Evolutionary conservation across 768 basidiomycete species (phyloP), one percentile per base, ranked within the genome.

Genomic region (Suillus spraguei): DNA sequence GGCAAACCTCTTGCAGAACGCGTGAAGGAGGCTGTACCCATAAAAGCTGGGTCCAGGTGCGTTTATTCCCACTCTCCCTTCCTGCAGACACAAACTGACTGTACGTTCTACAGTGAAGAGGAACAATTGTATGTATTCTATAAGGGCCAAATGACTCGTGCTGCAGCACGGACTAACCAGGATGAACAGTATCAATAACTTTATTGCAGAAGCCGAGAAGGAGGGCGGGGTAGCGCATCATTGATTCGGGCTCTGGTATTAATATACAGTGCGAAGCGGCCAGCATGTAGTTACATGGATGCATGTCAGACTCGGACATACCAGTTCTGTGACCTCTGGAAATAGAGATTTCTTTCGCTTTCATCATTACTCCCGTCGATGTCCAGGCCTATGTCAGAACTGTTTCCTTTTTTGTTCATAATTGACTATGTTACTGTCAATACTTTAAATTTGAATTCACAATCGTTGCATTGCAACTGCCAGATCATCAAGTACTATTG

Each of bases 121-220:
- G 92, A 92, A 72, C 81, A 87, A 67, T 94, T 94, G 92, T 94
- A 79, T 76, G 85, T 86, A 73, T 67, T 47, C 46, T 41, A 61
- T 63, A 8, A 59, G 42, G 42, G 63, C 22, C 44, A 41, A 24
- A 61, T 41, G 24, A 33, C 60, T 64, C 42, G 61, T 69, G 68
- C 68, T 69, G 72, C 71, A 76, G 70, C 75, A 70, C 69, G 74
- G 69, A 85, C 78, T 76, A 64, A 75, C 69, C 72, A 85, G 84
- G 82, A 77, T 79, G 67, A 71, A 82, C 79, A 94, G 92, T 74
- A 92, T 94, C 79, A 81, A 83, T 74, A 87, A 87, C 58, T 94
- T 91, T 73, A 84, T 94, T 65, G 86, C 84, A 62, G 91, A 92
- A 72, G 92, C 92, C 54, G 92, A 94, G 82, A 92, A 90, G 78